Conservation (phyloP, 331 rosid species). For the Quercus lobata region DNA sequence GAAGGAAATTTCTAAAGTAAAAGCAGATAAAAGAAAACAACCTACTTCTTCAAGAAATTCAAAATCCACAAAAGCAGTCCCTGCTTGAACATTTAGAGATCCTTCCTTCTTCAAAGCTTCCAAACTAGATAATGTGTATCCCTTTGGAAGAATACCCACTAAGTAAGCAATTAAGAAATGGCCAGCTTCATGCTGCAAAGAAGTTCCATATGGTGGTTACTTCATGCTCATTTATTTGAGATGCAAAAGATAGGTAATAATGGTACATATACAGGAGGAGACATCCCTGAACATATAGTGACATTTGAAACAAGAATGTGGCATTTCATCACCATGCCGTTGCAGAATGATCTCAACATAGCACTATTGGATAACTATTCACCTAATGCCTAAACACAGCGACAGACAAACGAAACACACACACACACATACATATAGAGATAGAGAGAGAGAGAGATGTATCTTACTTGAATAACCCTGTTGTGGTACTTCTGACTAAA, state of each 20-base stretch:
- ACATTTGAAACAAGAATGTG: not conserved
- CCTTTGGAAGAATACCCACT: conserved; percentile 81
- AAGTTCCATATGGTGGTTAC: conserved; percentile 11
- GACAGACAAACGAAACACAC: not conserved
- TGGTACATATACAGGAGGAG: not conserved
- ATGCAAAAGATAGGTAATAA: not conserved
- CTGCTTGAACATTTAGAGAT: conserved; percentile 96
- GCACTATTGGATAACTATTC: not conserved
- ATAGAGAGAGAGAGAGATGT: conserved; percentile 1
- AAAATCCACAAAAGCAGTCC: conserved; percentile 84
- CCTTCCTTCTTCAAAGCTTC: conserved; percentile 84
- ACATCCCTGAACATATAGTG: not conserved
- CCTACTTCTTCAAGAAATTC: conserved; percentile 88
- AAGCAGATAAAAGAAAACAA: not conserved
- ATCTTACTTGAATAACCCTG: conserved; percentile 80
- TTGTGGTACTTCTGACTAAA: conserved; percentile 80
- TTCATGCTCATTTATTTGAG: conserved; percentile 12
- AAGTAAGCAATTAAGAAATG: conserved; percentile 89
- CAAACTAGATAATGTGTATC: conserved; percentile 67
- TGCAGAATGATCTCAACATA: not conserved
- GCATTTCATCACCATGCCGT: not conserved
- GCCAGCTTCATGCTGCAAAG: conserved; percentile 96
- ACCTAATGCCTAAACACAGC: not conserved
- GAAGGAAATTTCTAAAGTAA: not conserved
- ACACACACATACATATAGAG: not conserved